Base-by-base conservation (phyloP, 129 eudicot species). In the Flaveria bidentis region DNA sequence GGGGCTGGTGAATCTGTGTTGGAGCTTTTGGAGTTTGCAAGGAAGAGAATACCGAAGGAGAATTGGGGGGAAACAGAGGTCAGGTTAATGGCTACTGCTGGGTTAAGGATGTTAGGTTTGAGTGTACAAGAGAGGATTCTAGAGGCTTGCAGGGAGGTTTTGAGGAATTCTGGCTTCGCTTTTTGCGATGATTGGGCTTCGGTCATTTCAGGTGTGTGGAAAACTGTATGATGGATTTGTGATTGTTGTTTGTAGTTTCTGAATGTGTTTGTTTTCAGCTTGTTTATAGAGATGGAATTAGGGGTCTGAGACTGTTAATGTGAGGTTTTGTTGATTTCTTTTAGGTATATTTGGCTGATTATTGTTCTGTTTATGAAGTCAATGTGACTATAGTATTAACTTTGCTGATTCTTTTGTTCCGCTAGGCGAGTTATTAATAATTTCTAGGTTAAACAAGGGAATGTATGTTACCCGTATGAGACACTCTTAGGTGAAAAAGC, bases 31-130 rank as follows among this genome's bases (percentile, higher is more conserved):
- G 90, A 89, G 71, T 94, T 91, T 84, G 98, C 89, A 17, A 91
- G 77, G 83, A 75, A 66, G 83, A 87, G 80, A 67, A 84, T 94
- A 75, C 98, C 97, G 15, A 74, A 67, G 62, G 86, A 86, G 65
- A 53, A 67, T 0, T 87, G 97, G 98, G 86, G 69, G 15, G 83
- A 84, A 60, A 86, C 93, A 0, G 96, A 94, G 76, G 79, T 94
- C 45, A 81, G 93, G 51, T 80, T 94, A 71, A 91, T 91, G 98
- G 97, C 93, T 1, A 94, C 98, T 3, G 97, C 90, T 0, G 98
- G 98, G 77, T 78, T 94, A 79, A 83, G 98, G 84, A 41, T 94
- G 97, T 63, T 94, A 82, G 85, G 78, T 76, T 64, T 25, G 71
- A 64, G 55, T 44, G 90, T 73, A 41, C 96, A 83, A 76, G 97